Base-by-base conservation (phyloP, 164 flowering plant genomes). In the Stephania japonica region DNA sequence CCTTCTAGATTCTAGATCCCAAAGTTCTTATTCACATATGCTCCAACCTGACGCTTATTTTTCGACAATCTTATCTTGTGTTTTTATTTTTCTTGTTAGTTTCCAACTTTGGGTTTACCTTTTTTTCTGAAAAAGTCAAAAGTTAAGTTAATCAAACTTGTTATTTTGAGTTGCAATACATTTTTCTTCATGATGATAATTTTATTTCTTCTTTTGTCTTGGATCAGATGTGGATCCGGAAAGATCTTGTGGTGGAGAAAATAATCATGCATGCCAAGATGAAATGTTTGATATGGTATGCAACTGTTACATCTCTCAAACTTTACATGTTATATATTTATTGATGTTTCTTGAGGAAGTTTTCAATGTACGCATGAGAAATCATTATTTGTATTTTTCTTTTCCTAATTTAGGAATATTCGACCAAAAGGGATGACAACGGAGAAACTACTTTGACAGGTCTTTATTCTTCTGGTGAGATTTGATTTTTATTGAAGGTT, bases 391-490 rank as follows among this genome's bases (percentile, higher is more conserved):
- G 27, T 25, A 18, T 26, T 3, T 67, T 9, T 18, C 49, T 5
- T 53, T 26, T 43, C 68, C 23, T 24, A 77, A 70, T 84, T 23
- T 74, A 80, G 85, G 85, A 77, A 70, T 76, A 18, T 69, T 78
- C 75, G 74, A 68, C 74, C 38, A 32, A 32, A 32, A 32, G 38
- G 32, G 76, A 73, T 72, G 74, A 76, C 73, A 78, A 65, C 74
- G 10, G 53, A 44, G 41, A 68, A 71, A 44, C 77, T 43, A 70
- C 67, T 18, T 27, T 76, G 77, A 70, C 82, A 10, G 83, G 80
- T 84, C 83, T 72, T 53, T 87, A 85, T 74, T 83, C 89, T 82
- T 80, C 87, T 82, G 94, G 94, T 91, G 78, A 78, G 84, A 26
- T 74, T 66, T 38, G 8, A 67, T 41, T 41, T 67, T 41, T 7